Conservation (phyloP, 495 filamentous ascomycete species). For the Hypomontagnella monticulosa region DNA sequence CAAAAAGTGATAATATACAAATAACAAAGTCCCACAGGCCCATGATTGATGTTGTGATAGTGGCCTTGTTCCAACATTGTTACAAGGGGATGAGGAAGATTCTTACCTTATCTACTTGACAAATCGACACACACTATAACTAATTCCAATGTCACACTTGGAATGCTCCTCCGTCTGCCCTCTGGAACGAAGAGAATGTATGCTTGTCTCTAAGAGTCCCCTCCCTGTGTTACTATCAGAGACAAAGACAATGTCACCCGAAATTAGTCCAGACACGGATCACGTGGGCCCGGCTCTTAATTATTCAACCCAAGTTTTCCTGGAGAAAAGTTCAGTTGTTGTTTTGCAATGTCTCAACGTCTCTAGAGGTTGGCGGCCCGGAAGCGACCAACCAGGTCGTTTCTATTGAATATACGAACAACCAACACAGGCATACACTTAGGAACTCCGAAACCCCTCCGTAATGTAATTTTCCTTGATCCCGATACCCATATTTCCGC, state of each 20-base stretch:
- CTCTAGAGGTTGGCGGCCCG: slow-evolving; percentile 29
- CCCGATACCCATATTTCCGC: slow-evolving; percentile 41
- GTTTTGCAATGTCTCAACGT: slow-evolving; percentile 42
- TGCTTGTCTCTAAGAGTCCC: slow-evolving; percentile 22
- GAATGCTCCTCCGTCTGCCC: slow-evolving; percentile 26
- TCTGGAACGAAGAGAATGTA: slow-evolving; percentile 31
- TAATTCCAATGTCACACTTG: slow-evolving; percentile 19
- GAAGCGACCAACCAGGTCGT: slow-evolving; percentile 37
- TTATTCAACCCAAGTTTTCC: slow-evolving; percentile 31
- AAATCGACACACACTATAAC: slow-evolving; percentile 2
- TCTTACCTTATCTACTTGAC: slow-evolving; percentile 15
- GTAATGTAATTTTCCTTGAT: slow-evolving; percentile 45
- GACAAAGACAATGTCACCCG: slow-evolving; percentile 56
- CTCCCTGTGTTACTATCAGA: slow-evolving; percentile 21
- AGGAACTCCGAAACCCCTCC: slow-evolving; percentile 43
- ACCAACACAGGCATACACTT: slow-evolving; percentile 33
- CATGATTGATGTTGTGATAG: slow-evolving; percentile 26
- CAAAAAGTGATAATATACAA: slow-evolving; percentile 34
- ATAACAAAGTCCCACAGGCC: slow-evolving; percentile 30
- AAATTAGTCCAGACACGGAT: slow-evolving; percentile 43
- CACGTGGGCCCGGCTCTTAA: slow-evolving; percentile 32
- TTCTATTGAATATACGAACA: slow-evolving; percentile 26
- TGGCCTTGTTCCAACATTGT: slow-evolving; percentile 26
- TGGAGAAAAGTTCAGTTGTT: slow-evolving; percentile 21
- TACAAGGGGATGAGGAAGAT: slow-evolving; percentile 13